These are phyloP conservation scores for Hanseniaspora valbyensis DNA, from an alignment of 805 yeast species.

Conservation along the genomic window DNA sequence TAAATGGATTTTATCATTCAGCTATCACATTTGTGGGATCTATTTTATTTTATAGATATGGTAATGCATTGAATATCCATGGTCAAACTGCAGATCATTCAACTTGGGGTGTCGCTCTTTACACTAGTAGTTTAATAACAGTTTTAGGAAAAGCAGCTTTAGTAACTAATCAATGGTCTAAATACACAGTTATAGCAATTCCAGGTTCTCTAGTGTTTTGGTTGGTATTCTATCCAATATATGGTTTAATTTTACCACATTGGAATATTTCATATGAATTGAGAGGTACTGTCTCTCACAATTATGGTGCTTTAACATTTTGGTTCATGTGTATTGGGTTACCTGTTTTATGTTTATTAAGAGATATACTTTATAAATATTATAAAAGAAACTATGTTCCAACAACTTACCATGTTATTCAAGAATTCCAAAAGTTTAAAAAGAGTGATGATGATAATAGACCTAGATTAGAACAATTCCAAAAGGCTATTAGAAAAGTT, in stretches of 20 bases:
- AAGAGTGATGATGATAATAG: constrained; percentile 64
- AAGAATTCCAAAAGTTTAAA: constrained; percentile 90
- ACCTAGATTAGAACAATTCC: constrained; percentile 95
- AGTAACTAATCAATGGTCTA: constrained; percentile 88
- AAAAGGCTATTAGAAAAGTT: constrained; percentile 90
- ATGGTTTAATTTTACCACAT: constrained; percentile 74
- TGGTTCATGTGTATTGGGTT: constrained; percentile 76
- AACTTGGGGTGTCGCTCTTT: constrained; percentile 89
- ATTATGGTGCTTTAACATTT: constrained; percentile 66
- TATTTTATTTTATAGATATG: constrained; percentile 53
- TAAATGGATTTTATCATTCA: constrained; percentile 91
- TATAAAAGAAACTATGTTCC: constrained; percentile 86
- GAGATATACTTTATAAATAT: constrained; percentile 92
- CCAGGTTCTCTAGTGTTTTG: constrained; percentile 86
- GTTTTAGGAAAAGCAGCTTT: constrained; percentile 92
- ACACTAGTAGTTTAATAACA: constrained; percentile 75
- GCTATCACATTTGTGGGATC: constrained; percentile 70
- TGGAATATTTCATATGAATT: constrained; percentile 75
- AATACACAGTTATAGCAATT: constrained; percentile 79
- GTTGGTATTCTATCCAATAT: constrained; percentile 78
- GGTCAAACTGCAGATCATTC: constrained; percentile 80
- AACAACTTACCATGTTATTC: constrained; percentile 87
- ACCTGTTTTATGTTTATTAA: constrained; percentile 62
- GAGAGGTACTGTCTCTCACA: constrained; percentile 61
- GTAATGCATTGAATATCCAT: constrained; percentile 45